Evolutionary conservation across 1,284 basidiomycete genomes (phyloP).

Genomic region (Apiotrichum gracile): DNA sequence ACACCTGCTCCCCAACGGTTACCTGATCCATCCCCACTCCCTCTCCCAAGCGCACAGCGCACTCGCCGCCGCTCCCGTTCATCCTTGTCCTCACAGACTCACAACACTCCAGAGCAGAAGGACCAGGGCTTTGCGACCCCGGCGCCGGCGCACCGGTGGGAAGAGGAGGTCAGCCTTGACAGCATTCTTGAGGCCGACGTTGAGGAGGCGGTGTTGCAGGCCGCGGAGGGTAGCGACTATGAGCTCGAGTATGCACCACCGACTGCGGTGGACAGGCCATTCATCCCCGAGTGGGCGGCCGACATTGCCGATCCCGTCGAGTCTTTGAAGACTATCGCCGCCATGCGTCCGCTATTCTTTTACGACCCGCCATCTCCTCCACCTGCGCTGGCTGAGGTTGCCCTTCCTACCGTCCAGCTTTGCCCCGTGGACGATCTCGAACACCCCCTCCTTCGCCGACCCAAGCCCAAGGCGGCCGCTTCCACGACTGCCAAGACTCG

Average conservation of each 20-base stretch:
- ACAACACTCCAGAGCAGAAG: background rate
- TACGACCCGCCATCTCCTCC: background rate
- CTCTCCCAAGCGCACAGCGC: slow-evolving; percentile 36
- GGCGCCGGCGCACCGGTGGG: slow-evolving; percentile 19
- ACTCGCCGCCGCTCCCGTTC: slow-evolving; percentile 20
- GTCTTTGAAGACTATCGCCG: slow-evolving; percentile 6
- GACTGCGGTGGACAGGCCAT: slow-evolving; percentile 5
- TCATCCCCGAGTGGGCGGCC: slow-evolving; percentile 13
- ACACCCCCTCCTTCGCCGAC: slow-evolving; percentile 6
- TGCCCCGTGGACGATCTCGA: slow-evolving; percentile 11
- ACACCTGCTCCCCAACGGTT: slow-evolving; percentile 7
- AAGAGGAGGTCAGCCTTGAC: slow-evolving; percentile 36
- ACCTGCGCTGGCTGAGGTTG: background rate
- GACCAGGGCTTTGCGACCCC: background rate
- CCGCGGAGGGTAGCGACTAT: background rate
- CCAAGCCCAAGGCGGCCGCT: background rate
- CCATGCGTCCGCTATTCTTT: slow-evolving; percentile 9
- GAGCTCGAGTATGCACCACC: slow-evolving; percentile 16
- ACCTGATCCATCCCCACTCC: slow-evolving; percentile 23
- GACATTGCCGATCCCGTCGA: slow-evolving; percentile 10
- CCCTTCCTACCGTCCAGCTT: background rate
- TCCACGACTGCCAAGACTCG: background rate
- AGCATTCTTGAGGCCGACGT: slow-evolving; percentile 27
- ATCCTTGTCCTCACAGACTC: slow-evolving; percentile 3
- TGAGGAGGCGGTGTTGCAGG: slow-evolving; percentile 1